A percentile compares a stretch with the other conserved stretches of the same genome.
phyloP scores from a whole-genome alignment of 805 yeast species.

The Lipomyces starkeyi region DNA sequence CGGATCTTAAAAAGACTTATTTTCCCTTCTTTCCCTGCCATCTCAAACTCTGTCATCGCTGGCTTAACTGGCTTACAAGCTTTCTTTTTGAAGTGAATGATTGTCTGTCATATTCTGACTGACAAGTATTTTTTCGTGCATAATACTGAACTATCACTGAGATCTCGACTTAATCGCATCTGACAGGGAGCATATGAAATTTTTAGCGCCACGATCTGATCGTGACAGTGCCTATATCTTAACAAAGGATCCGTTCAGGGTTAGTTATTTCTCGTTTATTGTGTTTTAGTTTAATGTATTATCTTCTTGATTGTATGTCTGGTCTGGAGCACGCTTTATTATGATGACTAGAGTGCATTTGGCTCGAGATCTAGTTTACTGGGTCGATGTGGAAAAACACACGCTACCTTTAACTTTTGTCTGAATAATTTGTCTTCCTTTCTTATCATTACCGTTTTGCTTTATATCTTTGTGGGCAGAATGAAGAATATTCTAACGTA shows the following conservation, averaged over 20 bases:
- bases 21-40: not conserved
- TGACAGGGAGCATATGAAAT: not conserved
- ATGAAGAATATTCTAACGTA: not conserved
- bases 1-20: not conserved
- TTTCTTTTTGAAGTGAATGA: too few relatives aligned
- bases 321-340: not conserved
- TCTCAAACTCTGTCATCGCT: not conserved
- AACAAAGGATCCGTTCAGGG: not conserved
- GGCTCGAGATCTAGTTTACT: constrained; percentile 75
- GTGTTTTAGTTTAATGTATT: not conserved
- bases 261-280: not conserved
- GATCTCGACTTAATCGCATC: not conserved
- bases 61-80: not conserved
- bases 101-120: not conserved
- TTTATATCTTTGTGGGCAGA: not conserved
- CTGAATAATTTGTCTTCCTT: constrained; percentile 25
- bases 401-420: constrained; percentile 79
- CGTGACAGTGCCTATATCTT: not conserved
- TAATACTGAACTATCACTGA: not conserved
- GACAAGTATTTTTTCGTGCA: not conserved
- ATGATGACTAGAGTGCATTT: constrained; percentile 97
- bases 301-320: not conserved
- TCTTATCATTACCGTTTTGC: constrained; percentile 15
- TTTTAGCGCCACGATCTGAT: not conserved
- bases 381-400: constrained; percentile 94